Conservation (phyloP, 2,329 filamentous ascomycete species). For the Aspergillus awamori region DNA sequence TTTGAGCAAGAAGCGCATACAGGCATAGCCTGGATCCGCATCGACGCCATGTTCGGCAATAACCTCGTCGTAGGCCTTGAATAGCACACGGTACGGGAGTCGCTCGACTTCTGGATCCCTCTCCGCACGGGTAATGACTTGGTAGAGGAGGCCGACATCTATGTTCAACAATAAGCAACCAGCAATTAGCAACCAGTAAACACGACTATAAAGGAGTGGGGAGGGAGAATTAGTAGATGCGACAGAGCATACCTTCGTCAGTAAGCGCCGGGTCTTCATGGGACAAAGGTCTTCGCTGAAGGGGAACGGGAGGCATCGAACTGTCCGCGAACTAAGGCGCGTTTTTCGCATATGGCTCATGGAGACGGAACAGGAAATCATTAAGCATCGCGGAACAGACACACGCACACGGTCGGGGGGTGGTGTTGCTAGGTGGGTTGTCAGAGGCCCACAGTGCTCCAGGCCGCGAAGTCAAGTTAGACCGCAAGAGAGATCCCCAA, state of each 20-base stretch:
- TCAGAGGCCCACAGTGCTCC: slow-evolving; percentile 9
- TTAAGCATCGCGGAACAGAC: slow-evolving; percentile 38
- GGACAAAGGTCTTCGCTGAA: slow-evolving; percentile 44
- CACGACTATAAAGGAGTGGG: neutral
- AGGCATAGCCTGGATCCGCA: slow-evolving; percentile 72
- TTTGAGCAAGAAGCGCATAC: slow-evolving; percentile 77
- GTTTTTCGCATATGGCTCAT: slow-evolving; percentile 48
- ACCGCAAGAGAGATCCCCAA: slow-evolving; percentile 12
- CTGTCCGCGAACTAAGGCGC: slow-evolving; percentile 50
- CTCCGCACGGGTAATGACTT: slow-evolving; percentile 74
- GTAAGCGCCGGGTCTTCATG: slow-evolving; percentile 55
- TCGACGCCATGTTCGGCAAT: slow-evolving; percentile 71
- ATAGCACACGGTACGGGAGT: slow-evolving; percentile 75
- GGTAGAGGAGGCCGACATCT: slow-evolving; percentile 80
- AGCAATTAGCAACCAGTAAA: neutral
- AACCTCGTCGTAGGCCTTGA: slow-evolving; percentile 76
- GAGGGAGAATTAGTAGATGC: neutral
- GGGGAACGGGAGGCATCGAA: slow-evolving; percentile 54
- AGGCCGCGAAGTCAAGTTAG: slow-evolving; percentile 4
- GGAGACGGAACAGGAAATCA: slow-evolving; percentile 40
- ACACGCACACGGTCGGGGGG: slow-evolving; percentile 22
- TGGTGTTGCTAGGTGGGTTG: neutral
- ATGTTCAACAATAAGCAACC: neutral
- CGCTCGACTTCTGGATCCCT: slow-evolving; percentile 65
- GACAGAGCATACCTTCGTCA: slow-evolving; percentile 57